These are phyloP conservation scores for Phialemoniopsis sp. DNA, from an alignment of 2,329 filamentous ascomycete genomes.

Conservation along the genomic window DNA sequence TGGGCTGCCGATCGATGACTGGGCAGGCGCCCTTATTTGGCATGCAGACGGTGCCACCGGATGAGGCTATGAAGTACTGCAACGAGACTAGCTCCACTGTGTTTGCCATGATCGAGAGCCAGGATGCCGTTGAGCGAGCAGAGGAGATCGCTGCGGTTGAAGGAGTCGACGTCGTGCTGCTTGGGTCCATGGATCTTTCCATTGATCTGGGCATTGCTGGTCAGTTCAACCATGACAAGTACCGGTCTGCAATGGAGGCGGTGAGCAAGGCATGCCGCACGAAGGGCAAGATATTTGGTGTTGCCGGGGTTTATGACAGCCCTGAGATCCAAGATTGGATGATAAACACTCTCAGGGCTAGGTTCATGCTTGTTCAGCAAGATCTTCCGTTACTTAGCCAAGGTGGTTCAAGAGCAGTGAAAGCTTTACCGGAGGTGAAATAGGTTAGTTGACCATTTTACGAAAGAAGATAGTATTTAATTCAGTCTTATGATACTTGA, in stretches of 20 bases:
- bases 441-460: too few relatives aligned
- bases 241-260: conserved; percentile 9
- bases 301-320: conserved; percentile 16
- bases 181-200: conserved; percentile 23
- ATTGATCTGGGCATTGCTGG: conserved; percentile 17
- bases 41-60: conserved; percentile 13
- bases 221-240: conserved; percentile 11
- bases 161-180: conserved; percentile 22
- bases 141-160: conserved; percentile 23
- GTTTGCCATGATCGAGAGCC: conserved; percentile 20
- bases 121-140: conserved; percentile 14
- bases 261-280: conserved; percentile 12
- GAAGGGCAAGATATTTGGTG: conserved; percentile 14
- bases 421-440: too few relatives aligned
- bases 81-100: conserved; percentile 16
- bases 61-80: conserved; percentile 12
- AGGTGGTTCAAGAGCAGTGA: too few relatives aligned
- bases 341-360: conserved; percentile 10
- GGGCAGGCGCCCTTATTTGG: conserved; percentile 15
- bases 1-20: conserved; percentile 17
- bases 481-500: too few relatives aligned
- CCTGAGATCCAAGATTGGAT: too few relatives aligned
- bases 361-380: conserved; percentile 11
- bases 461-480: too few relatives aligned
- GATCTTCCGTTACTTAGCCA: too few relatives aligned